Evolutionary conservation across 805 yeast species (phyloP).

Genomic region (Kodamaea nitidulidarum): DNA sequence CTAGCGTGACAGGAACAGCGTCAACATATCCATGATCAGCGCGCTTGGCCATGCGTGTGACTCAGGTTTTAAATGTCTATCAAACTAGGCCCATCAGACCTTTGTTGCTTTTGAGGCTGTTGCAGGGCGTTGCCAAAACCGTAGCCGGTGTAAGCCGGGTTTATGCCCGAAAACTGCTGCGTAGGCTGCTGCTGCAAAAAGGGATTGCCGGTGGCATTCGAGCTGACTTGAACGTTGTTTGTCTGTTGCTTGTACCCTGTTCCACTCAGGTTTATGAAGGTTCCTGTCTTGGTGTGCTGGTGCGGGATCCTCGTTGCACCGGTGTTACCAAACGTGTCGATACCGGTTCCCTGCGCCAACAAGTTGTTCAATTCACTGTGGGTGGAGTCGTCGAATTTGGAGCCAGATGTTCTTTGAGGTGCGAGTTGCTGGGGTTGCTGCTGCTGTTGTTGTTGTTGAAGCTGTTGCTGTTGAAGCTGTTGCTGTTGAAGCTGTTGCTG

Average conservation of each 20-base stretch:
- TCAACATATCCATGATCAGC: no score
- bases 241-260: slow-evolving; percentile 63
- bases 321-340: slow-evolving; percentile 89
- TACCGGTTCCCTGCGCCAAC: slow-evolving; percentile 82
- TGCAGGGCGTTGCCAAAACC: slow-evolving; percentile 82
- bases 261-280: slow-evolving; percentile 83
- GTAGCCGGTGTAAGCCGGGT: slow-evolving; percentile 86
- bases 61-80: slow-evolving; percentile 43
- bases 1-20: no score
- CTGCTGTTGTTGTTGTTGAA: slow-evolving; percentile 22
- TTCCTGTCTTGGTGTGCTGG: slow-evolving; percentile 80
- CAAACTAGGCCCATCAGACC: slow-evolving; percentile 41
- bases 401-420: slow-evolving; percentile 28
- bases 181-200: slow-evolving; percentile 35
- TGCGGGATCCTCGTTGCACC: slow-evolving; percentile 86
- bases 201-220: slow-evolving; percentile 51
- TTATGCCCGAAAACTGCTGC: slow-evolving; percentile 37
- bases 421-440: slow-evolving; percentile 19
- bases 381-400: slow-evolving; percentile 42
- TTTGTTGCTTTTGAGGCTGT: slow-evolving; percentile 24
- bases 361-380: slow-evolving; percentile 67
- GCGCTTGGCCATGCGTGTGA: no score
- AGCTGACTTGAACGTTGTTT: slow-evolving; percentile 30
- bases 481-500: slow-evolving; percentile 1
- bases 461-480: slow-evolving; percentile 24